Evolutionary conservation across 2,329 filamentous ascomycete species (phyloP), one percentile per base, ranked within the genome.

Genomic region (Pseudophaeomoniella oleicola): DNA sequence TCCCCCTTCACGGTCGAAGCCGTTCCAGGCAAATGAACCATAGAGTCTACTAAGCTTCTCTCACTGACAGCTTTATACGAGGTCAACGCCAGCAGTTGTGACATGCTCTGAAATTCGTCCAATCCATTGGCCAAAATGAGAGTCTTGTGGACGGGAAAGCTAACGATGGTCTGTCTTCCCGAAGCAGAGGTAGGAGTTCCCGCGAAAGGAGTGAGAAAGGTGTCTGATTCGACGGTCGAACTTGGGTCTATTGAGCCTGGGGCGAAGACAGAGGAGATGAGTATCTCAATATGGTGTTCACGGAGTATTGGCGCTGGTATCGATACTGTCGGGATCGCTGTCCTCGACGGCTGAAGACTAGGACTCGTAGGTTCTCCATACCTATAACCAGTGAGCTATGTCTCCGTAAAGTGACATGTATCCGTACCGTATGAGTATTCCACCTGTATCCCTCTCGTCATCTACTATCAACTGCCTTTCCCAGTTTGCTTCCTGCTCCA

Each of bases 71-170:
- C 59, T 34, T 22, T 62, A 42, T 13, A 64, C 57, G 33, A 40
- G 4, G 34, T 43, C 34, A 33, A 44, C 42, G 19, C 53, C 48
- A 31, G 53, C 49, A 12, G 54, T 54, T 43, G 64, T 54, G 29
- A 54, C 46, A 32, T 62, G 52, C 54, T 46, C 19, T 62, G 48
- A 1, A 80, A 73, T 5, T 81, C 84, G 37, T 72, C 62, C 2
- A 93, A 59, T 0, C 84, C 86, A 34, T 82, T 70, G 0, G 75
- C 77, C 5, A 93, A 70, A 6, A 94, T 49, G 12, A 94, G 58
- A 1, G 79, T 75, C 51, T 78, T 82, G 52, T 96, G 88, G 1
- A 94, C 85, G 0, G 88, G 87, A 32, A 84, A 85, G 4, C 76
- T 74, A 30, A 90, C 67, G 12, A 76, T 70, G 10, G 76, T 75